A percentile compares a stretch with the other conserved stretches of the same genome.
phyloP scores from a whole-genome alignment of 2,329 filamentous ascomycete genomes.

The Thermoascus crustaceus region DNA sequence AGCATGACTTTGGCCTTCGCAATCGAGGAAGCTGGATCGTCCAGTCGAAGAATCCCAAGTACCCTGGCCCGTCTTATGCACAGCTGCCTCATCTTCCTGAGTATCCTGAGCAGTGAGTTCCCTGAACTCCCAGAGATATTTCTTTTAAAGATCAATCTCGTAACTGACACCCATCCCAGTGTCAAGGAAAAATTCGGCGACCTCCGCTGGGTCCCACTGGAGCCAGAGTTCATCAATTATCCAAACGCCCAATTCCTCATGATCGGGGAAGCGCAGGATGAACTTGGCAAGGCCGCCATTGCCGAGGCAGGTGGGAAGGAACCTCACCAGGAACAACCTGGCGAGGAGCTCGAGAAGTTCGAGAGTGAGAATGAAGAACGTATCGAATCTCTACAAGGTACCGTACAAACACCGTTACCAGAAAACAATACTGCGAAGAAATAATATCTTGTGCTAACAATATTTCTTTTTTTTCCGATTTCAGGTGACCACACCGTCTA shows the following conservation, averaged over 20 bases:
- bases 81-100: constrained; percentile 57
- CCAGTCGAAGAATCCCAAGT: constrained; percentile 71
- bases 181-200: constrained; percentile 63
- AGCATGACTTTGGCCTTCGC: constrained; percentile 64
- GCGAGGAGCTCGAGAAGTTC: constrained; percentile 65
- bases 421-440: too few species aligned
- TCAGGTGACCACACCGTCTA: constrained; percentile 54
- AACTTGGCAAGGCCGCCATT: constrained; percentile 27
- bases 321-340: constrained; percentile 52
- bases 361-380: constrained; percentile 66
- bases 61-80: constrained; percentile 55
- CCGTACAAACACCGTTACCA: too few species aligned
- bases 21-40: constrained; percentile 68
- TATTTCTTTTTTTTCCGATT: constrained; percentile 1
- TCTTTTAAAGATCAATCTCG: constrained; percentile 8
- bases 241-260: constrained; percentile 68
- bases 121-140: constrained; percentile 4
- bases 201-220: constrained; percentile 65
- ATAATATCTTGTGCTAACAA: constrained; percentile 1
- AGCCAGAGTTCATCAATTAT: constrained; percentile 67
- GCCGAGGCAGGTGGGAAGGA: constrained; percentile 38
- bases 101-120: constrained; percentile 59
- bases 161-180: constrained; percentile 30
- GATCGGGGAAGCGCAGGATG: constrained; percentile 51
- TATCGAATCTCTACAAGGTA: constrained; percentile 52